Evolutionary conservation across 805 yeast genomes (phyloP), one percentile per base, ranked within the genome.

Genomic region (Lachancea cidri): DNA sequence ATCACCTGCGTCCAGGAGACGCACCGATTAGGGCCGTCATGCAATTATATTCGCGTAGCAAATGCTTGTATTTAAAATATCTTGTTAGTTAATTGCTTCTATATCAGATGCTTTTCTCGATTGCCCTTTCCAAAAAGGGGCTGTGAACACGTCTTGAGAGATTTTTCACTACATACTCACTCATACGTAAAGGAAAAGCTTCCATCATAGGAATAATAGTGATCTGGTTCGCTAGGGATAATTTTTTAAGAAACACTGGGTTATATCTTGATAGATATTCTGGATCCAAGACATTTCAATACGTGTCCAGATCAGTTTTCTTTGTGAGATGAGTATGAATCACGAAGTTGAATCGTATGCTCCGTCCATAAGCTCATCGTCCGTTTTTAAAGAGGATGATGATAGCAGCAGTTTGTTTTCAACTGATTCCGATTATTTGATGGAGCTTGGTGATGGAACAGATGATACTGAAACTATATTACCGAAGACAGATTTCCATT

Each of bases 401-500:
- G 60, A 55, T 30, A 30, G 44, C 4, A 35, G 45, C 27, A 51
- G 57, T 8, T 35, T 52, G 14, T 52, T 46, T 18, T 57, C 61
- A 7, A 35, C 37, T 18, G 52, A 48, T 29, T 53, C 61, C 13
- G 49, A 51, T 29, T 56, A 56, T 33, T 38, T 54, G 30, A 42
- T 49, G 48, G 58, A 54, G 29, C 38, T 48, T 37, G 52, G 57
- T 4, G 58, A 50, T 31, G 45, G 39, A 9, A 42, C 49, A 13
- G 53, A 48, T 20, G 41, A 41, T 16, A 35, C 33, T 24, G 47
- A 40, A 18, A 47, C 43, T n/a, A 46, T 60, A 22, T 39, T 60
- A 36, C 63, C 63, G 3, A 54, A 53, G 30, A 47, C 53, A 5
- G 58, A 59, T 39, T 50, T 45, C 19, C 53, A 53, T 39, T 62